Evolutionary conservation across 2,329 filamentous ascomycete species (phyloP).

Genomic region (Tolypocladium sp.): DNA sequence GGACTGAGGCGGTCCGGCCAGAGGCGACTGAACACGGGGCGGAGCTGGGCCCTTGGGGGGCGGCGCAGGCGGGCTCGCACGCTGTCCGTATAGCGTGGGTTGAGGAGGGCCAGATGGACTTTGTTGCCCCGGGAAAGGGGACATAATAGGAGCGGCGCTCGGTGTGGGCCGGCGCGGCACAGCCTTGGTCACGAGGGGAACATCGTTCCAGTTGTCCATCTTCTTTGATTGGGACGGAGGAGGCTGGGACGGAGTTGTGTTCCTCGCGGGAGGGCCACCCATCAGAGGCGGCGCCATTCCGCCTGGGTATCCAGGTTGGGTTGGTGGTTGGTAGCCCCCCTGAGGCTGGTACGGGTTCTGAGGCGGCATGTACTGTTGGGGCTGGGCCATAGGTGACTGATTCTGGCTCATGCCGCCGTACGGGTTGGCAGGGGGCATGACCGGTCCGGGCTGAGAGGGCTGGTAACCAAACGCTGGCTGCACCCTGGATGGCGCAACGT

Average conservation of each 20-base stretch:
- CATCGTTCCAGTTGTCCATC: conserved; percentile 86
- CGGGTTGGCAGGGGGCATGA: conserved; percentile 18
- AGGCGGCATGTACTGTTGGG: conserved; percentile 27
- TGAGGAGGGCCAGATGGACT: conserved; percentile 47
- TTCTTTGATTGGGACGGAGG: conserved; percentile 64
- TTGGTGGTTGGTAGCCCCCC: conserved; percentile 43
- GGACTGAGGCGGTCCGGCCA: conserved; percentile 36
- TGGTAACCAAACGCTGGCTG: conserved; percentile 37
- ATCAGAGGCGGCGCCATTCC: conserved; percentile 23
- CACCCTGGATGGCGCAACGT: conserved; percentile 25
- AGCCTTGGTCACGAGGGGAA: conserved; percentile 72
- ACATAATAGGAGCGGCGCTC: conserved; percentile 56
- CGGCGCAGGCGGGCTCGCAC: conserved; percentile 65
- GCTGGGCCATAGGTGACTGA: conserved; percentile 16
- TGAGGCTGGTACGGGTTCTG: conserved; percentile 25
- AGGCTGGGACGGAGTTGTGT: conserved; percentile 56
- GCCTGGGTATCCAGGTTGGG: conserved; percentile 27
- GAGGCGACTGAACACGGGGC: conserved; percentile 64
- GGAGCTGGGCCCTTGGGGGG: conserved; percentile 72
- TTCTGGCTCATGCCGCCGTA: conserved; percentile 12
- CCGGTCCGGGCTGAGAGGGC: conserved; percentile 28
- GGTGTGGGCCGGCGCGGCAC: conserved; percentile 70
- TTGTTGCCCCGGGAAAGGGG: conserved; percentile 65
- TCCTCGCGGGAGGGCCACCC: conserved; percentile 38
- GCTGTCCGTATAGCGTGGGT: conserved; percentile 49